Evolutionary conservation across 2,329 filamentous ascomycete species (phyloP).

Genomic region (Phialophora verrucosa): DNA sequence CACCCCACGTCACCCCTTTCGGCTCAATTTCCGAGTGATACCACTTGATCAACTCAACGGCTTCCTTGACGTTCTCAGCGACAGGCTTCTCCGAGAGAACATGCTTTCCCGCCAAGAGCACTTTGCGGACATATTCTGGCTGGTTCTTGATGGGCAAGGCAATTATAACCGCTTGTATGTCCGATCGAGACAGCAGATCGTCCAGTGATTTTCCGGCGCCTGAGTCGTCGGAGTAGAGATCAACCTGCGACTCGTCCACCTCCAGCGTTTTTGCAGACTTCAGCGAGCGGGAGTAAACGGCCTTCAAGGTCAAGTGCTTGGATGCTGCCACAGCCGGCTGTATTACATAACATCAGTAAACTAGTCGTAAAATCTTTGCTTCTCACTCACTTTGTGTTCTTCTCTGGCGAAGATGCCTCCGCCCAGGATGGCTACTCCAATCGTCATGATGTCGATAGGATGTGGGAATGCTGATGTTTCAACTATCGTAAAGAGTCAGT

Average conservation of each 20-base stretch:
- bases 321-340: constrained; percentile 59
- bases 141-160: constrained; percentile 61
- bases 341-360: not conserved
- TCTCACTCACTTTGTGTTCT: constrained; percentile 56
- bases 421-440: constrained; percentile 60
- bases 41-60: constrained; percentile 58
- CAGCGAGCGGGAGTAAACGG: constrained; percentile 64
- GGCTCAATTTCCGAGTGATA: constrained; percentile 53
- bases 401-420: constrained; percentile 64
- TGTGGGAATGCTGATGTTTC: not conserved
- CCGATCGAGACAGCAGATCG: constrained; percentile 55
- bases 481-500: not conserved
- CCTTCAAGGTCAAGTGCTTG: constrained; percentile 56
- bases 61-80: constrained; percentile 59
- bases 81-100: constrained; percentile 65
- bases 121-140: constrained; percentile 57
- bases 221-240: constrained; percentile 63
- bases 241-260: constrained; percentile 47
- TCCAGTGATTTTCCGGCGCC: constrained; percentile 52
- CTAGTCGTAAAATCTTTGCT: not conserved
- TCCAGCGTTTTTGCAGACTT: constrained; percentile 57
- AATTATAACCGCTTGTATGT: constrained; percentile 59
- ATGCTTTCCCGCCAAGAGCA: constrained; percentile 59
- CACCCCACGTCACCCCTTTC: constrained; percentile 50
- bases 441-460: constrained; percentile 41